Evolutionary conservation across 306 rosid genomes (phyloP), one percentile per base, ranked within the genome.

Genomic region (Boehmeria nivea): DNA sequence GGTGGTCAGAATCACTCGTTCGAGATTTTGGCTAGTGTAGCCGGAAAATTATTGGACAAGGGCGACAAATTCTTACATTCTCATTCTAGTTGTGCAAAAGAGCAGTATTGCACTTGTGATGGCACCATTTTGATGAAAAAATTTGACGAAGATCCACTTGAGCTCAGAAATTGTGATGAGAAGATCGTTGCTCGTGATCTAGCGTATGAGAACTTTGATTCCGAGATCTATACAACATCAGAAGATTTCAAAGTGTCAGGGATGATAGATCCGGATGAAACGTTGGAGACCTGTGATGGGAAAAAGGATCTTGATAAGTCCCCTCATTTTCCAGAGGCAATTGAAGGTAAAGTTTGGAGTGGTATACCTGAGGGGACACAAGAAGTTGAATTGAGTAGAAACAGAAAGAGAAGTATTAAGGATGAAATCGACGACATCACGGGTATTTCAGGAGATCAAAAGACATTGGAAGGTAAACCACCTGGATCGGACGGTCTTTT

Each of bases 21-120:
- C 58, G 89, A 82, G 64, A 82, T 77, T 68, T 74, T 85, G 73
- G 89, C 89, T 57, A 77, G 79, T 61, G 84, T 85, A 64, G 89
- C 89, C 0, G 86, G 84, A 11, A 75, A 77, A 28, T 61, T 82
- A 25, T 68, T 85, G 68, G 80, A 73, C 54, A 75, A 75, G 59
- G 65, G 70, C 48, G 77, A 77, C 25, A 65, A 57, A 26, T 68
- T 67, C 11, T 6, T 55, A 28, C 65, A 48, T 3, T 71, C 55
- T 1, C 57, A 70, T 67, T 65, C 64, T 58, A 51, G 54, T 18
- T 19, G 57, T 22, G 54, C 14, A 13, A 77, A 76, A 59, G 51
- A 69, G 51, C 61, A 18, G 46, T 55, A 8, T 6, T 15, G n/a
- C 49, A 40, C 45, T 51, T 19, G 28, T 15, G 63, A 66, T 22